Evolutionary conservation across 768 basidiomycete species (phyloP).

Genomic region (Astraeus odoratus): DNA sequence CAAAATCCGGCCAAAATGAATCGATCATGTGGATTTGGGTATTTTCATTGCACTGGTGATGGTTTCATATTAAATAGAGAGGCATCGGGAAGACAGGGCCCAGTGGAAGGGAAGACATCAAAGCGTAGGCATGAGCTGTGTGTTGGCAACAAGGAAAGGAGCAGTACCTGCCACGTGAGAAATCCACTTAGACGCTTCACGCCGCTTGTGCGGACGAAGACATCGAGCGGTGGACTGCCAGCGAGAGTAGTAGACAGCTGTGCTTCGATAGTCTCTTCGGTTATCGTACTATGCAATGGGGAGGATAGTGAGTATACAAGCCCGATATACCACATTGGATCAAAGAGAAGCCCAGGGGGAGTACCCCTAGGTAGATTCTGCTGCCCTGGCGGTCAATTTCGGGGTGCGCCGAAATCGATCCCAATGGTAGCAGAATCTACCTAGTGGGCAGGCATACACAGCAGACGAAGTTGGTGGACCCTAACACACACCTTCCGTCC

Average conservation of each 20-base stretch:
- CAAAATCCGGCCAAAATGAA: conserved; percentile 92
- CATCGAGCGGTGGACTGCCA: conserved; percentile 77
- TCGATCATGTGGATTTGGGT: conserved; percentile 84
- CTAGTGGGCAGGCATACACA: neutral
- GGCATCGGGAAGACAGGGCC: neutral
- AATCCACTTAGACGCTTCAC: conserved; percentile 64
- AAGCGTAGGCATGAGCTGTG: neutral
- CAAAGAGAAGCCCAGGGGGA: no score
- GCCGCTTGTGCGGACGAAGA: conserved; percentile 87
- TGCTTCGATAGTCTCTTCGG: conserved; percentile 59
- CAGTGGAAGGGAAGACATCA: neutral
- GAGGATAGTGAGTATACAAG: neutral
- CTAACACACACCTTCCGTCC: conserved; percentile 20
- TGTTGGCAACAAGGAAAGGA: neutral
- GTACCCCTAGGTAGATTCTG: no score
- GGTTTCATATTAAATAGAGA: no score
- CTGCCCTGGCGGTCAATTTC: no score
- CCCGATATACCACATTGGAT: no score
- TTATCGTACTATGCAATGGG: conserved; percentile 40
- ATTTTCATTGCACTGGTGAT: conserved; percentile 61
- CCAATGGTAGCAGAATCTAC: no score
- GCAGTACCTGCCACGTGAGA: conserved; percentile 88
- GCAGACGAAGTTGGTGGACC: neutral
- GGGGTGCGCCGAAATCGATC: no score
- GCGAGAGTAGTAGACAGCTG: conserved; percentile 59